Base-by-base conservation (phyloP, 2,329 filamentous ascomycete species). In the Dryadomyces quercivorus region DNA sequence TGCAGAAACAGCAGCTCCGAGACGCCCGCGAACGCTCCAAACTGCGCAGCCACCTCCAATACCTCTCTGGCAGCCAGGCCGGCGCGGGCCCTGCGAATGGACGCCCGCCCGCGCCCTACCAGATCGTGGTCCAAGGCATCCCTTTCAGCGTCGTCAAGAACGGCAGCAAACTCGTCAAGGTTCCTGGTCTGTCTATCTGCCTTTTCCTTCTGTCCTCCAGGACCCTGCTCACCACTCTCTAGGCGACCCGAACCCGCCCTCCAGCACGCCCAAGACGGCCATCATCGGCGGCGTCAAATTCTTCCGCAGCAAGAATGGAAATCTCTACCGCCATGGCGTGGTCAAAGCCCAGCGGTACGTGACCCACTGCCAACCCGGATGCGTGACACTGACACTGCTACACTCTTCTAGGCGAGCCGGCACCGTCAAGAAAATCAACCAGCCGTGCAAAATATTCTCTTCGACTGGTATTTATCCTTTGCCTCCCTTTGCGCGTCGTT, bases 251-350 rank as follows among this genome's bases (percentile, higher is more conserved):
- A 80, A 82, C 63, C 73, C 77, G 42, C 75, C 80, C 53, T 81
- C 78, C 53, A 74, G 77, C 50, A 94, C 89, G 2, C 90, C 90
- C 0, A 93, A 90, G 69, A 79, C 76, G 59, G 77, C 84, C 44
- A 71, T 74, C 6, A 73, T 95, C 57, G 87, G 85, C 52, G 88
- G 88, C 45, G 86, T 95, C 62, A 82, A 80, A 59, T 95, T 95
- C 65, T 78, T 88, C 63, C 81, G 90, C 60, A 95, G 88, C 68
- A 94, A 92, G 67, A 86, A 85, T 61, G 90, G 90, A 58, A 95
- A 95, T 62, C 78, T 95, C 26, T 85, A 91, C 64, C 85, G 88
- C 54, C 78, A 86, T 63, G 83, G 86, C 59, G 76, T 89, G 55
- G 78, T 92, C 57, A 83, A 84, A 66, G 82, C 83, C 59, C 85